Conservation (phyloP, 2,329 filamentous ascomycete species). For the Xylariomycetidae sp. region DNA sequence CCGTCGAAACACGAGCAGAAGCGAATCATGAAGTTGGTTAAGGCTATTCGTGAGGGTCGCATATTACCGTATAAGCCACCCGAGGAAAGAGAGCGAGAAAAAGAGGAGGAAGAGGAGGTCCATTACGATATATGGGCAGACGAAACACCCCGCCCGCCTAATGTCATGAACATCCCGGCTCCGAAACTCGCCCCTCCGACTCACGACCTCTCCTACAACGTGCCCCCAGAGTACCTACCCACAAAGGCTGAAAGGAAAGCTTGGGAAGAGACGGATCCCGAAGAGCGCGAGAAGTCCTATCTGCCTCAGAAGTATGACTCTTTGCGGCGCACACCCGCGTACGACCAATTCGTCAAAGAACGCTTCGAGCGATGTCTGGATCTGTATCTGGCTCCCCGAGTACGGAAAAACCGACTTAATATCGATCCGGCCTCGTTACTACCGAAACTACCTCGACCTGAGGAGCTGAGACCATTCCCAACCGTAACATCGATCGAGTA, state of each 20-base stretch:
- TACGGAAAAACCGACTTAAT: slow-evolving; percentile 89
- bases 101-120: slow-evolving; percentile 63
- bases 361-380: slow-evolving; percentile 94
- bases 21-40: slow-evolving; percentile 93
- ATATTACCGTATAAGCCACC: slow-evolving; percentile 85
- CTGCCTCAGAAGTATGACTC: slow-evolving; percentile 77
- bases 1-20: slow-evolving; percentile 97
- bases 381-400: slow-evolving; percentile 86
- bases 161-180: slow-evolving; percentile 90
- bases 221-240: slow-evolving; percentile 88
- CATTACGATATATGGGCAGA: slow-evolving; percentile 95
- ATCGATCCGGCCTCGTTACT: slow-evolving; percentile 92
- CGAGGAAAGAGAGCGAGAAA: slow-evolving; percentile 59
- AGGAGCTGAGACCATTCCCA: slow-evolving; percentile 92
- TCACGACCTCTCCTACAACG: slow-evolving; percentile 95
- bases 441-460: slow-evolving; percentile 86
- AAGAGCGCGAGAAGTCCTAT: slow-evolving; percentile 87
- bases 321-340: slow-evolving; percentile 86
- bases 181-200: slow-evolving; percentile 90
- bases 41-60: slow-evolving; percentile 87
- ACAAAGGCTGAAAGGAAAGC: slow-evolving; percentile 74
- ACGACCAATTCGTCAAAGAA: slow-evolving; percentile 86
- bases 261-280: slow-evolving; percentile 82
- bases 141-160: slow-evolving; percentile 73
- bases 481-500: slow-evolving; percentile 84